Evolutionary conservation across 2,329 filamentous ascomycete species (phyloP), one percentile per base, ranked within the genome.

Genomic region (Ilyonectria robusta): DNA sequence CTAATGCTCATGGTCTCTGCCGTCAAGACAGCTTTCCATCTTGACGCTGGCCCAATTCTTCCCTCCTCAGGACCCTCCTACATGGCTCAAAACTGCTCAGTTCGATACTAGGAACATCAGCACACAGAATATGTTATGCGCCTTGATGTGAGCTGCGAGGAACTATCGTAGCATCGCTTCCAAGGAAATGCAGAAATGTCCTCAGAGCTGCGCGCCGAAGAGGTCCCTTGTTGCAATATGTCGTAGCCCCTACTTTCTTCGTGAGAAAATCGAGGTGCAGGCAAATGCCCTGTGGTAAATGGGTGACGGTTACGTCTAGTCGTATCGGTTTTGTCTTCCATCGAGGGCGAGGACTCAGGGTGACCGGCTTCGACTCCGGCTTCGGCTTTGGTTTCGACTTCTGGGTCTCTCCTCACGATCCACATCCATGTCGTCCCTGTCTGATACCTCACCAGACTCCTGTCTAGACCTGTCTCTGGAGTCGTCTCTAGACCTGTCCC

Each of bases 371-470:
- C 59, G 66, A 60, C 75, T 79, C 9, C 63, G 55, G 31, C 62
- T 72, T 21, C 51, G 55, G 23, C 64, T 74, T 26, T 68, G 68
- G 31, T 70, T 74, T 31, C 66, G 47, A 19, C 61, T 70, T 60
- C 78, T 71, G 33, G 70, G 70, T 19, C 70, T 62, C 58, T 77
- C 74, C 6, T 77, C 76, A 1, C 74, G 74, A 68, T 83, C 83
- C 44, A 83, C 75, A 55, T 85, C 81, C 82, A 83, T 83, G 4
- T 76, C 75, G 13, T 74, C 74, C n/a, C 73, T 67, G n/a, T 80
- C 79, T 1, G 76, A 78, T 17, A 77, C 65, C 47, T 81, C 82
- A 0, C 82, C 83, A 3, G 83, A 84, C 6, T 86, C 84, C 48
- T 83, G 82, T 40, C 37, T 40, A 17, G 37, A 40, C 37, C 37